These are phyloP conservation scores for Angomonas ambiguus DNA, from an alignment of 208 protist species.

Conservation along the genomic window DNA sequence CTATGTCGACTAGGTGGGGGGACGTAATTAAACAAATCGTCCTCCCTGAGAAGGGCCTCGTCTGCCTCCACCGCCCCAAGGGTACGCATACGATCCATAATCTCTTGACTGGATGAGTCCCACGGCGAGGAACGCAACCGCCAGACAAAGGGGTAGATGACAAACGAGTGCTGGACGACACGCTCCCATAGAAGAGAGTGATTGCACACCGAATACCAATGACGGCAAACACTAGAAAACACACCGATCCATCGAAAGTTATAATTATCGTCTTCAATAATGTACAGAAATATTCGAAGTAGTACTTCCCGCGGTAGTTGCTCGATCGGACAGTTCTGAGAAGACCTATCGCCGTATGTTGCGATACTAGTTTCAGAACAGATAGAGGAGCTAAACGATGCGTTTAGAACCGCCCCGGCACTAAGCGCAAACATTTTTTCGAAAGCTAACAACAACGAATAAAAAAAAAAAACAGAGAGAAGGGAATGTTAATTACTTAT, in stretches of 20 bases:
- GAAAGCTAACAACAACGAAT: neutral
- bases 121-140: constrained; percentile 35
- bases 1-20: constrained; percentile 32
- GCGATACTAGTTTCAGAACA: constrained; percentile 15
- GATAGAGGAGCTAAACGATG: constrained; percentile 19
- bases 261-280: constrained; percentile 46
- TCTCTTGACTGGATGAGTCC: constrained; percentile 32
- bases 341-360: neutral
- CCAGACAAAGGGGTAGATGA: constrained; percentile 68
- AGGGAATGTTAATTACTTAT: neutral
- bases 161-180: constrained; percentile 60
- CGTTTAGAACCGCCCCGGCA: constrained; percentile 21
- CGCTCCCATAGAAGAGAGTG: constrained; percentile 66
- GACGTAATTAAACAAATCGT: constrained; percentile 32
- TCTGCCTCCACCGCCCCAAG: constrained; percentile 38
- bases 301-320: constrained; percentile 59
- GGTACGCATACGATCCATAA: constrained; percentile 43
- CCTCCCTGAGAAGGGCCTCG: constrained; percentile 33
- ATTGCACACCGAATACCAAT: constrained; percentile 51
- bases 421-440: constrained; percentile 26
- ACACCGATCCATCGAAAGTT: constrained; percentile 45
- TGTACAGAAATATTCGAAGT: constrained; percentile 54
- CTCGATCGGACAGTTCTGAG: constrained; percentile 18
- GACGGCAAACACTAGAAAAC: constrained; percentile 52
- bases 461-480: constrained; percentile 5